Base-by-base conservation (phyloP, 768 basidiomycete genomes). In the Termitomyces sp. region DNA sequence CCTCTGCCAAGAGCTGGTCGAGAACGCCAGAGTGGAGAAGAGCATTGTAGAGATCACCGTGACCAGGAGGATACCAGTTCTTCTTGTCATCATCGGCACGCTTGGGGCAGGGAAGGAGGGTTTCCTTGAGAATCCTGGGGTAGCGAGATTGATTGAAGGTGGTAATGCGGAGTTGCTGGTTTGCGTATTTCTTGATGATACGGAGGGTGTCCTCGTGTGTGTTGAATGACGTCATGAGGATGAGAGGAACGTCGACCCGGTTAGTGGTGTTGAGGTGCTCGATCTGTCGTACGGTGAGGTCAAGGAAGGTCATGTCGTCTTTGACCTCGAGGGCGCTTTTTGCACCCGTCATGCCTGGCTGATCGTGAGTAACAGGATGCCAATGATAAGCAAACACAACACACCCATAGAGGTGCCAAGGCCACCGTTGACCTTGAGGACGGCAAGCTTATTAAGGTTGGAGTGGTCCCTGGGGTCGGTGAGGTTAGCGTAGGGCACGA, bases 161-260 rank as follows among this genome's bases (percentile, higher is more conserved):
- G 54, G 88, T 87, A 75, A 96, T 93, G 72, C 91, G 90, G 69
- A 97, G 84, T 69, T 95, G 92, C 77, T 95, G 94, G 77, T 94
- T 91, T 53, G 88, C 86, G 73, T 97, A 97, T 77, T 96, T 97
- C 74, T 97, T 93, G 75, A 95, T 93, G 81, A 97, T 93, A 65
- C 92, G 89, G 62, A 92, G 86, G 52, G 95, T 96, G 73, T 98
- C 95, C 39, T 97, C 93, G 72, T 95, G 91, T 20, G 95, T 98
- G 81, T 96, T 96, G 83, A 98, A 98, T 57, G 93, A 96, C 69
- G 95, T 97, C 96, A 97, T 96, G 69, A 98, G 86, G 76, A 97
- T 90, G 73, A 97, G 89, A n/a, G 93, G 95, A 47, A 96, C 92
- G 75, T 97, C 89, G 74, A 92, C 88, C 63, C 84, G 84, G 69